These are phyloP conservation scores for Brassica cretica DNA, from an alignment of 345 rosid genomes.

Conservation along the genomic window DNA sequence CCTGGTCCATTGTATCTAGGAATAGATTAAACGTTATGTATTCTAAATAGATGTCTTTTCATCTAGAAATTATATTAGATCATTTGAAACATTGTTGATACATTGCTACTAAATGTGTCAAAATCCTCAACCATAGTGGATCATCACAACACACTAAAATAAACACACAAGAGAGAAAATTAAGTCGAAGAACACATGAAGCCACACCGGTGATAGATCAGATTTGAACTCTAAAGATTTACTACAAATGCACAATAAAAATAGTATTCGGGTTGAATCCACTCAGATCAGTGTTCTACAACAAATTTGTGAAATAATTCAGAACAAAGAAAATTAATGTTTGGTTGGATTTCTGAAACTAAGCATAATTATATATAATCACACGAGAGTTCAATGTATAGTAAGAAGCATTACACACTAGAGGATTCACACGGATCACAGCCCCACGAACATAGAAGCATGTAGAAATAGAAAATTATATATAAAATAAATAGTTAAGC, in stretches of 20 bases:
- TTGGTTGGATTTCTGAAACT: not conserved
- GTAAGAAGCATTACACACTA: not conserved
- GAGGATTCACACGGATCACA: not conserved
- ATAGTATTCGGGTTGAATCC: not conserved
- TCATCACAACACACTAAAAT: not conserved
- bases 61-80: too few species aligned
- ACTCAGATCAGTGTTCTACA: not conserved
- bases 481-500: too few species aligned
- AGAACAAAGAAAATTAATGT: not conserved
- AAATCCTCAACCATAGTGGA: not conserved
- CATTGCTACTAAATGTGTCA: not conserved
- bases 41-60: not conserved
- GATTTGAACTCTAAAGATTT: not conserved
- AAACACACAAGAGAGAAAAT: not conserved
- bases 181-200: not conserved
- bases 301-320: not conserved
- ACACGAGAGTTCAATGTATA: not conserved
- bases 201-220: not conserved
- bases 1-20: not conserved
- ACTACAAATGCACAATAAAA: not conserved
- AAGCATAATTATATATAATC: not conserved
- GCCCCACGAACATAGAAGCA: not conserved
- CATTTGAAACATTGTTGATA: not conserved
- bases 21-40: not conserved
- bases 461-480: too few species aligned